phyloP scores from a whole-genome alignment of 148 eudicot genomes.

The Camellia lanceoleosa region DNA sequence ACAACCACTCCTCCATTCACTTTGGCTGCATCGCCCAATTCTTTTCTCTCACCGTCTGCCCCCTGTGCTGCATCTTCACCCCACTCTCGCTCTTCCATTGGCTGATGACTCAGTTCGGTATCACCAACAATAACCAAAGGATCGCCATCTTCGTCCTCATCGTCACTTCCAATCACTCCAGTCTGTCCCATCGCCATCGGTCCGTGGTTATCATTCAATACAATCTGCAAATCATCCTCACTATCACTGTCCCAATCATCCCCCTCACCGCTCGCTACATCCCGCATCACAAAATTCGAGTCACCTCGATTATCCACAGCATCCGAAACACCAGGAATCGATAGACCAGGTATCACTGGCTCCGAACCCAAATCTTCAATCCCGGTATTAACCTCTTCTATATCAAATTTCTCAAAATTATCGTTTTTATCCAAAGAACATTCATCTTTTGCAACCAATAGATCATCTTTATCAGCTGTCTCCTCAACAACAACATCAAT shows the following conservation, averaged over 20 bases:
- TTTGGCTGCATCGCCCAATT: conserved; percentile 44
- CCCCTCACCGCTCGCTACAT: conserved; percentile 20
- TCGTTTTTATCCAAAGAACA: background rate
- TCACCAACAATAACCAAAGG: conserved; percentile 50
- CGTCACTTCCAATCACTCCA: conserved; percentile 43
- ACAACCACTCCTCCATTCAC: conserved; percentile 37
- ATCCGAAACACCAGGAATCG: conserved; percentile 8
- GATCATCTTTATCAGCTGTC: conserved; percentile 14
- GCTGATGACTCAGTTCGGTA: conserved; percentile 38
- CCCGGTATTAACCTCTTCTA: conserved; percentile 23
- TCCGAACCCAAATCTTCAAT: conserved; percentile 30
- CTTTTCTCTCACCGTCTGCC: conserved; percentile 55
- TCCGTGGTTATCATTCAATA: conserved; percentile 67
- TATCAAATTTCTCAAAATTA: conserved; percentile 22
- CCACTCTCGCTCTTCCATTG: conserved; percentile 70
- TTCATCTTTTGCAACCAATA: conserved; percentile 2
- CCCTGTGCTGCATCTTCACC: conserved; percentile 56
- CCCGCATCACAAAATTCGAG: background rate
- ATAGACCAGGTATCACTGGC: conserved; percentile 48
- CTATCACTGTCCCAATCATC: conserved; percentile 84
- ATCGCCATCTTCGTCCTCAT: conserved; percentile 63
- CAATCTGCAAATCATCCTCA: conserved; percentile 90
- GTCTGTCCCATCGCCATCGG: conserved; percentile 48
- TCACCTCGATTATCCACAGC: conserved; percentile 6
- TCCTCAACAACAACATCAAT: conserved; percentile 28